Evolutionary conservation across 371 early-diverging fungal genomes (phyloP).

Genomic region (Mortierella sp.): DNA sequence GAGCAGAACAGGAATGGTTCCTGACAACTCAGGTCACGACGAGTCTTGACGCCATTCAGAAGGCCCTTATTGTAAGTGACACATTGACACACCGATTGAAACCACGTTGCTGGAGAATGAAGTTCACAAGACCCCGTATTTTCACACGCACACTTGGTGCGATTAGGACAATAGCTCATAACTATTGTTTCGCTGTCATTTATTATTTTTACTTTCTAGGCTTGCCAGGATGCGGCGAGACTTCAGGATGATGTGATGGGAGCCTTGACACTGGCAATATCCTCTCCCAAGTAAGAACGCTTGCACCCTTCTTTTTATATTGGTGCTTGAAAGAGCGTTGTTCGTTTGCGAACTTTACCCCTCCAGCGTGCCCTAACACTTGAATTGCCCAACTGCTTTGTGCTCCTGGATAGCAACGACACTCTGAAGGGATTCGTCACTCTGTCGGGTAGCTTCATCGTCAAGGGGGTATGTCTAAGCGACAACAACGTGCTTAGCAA

Average conservation of each 20-base stretch:
- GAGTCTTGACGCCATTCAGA: slow-evolving; percentile 38
- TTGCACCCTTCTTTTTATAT: background rate
- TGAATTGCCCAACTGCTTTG: background rate
- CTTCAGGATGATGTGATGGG: slow-evolving; percentile 55
- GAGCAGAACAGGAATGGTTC: slow-evolving; percentile 57
- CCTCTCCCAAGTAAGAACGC: slow-evolving; percentile 37
- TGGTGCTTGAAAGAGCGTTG: background rate
- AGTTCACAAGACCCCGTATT: background rate
- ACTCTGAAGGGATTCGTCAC: slow-evolving; percentile 54
- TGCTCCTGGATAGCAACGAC: slow-evolving; percentile 31
- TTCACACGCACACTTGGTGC: background rate
- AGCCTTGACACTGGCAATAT: slow-evolving; percentile 49
- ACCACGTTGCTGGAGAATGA: too few species aligned
- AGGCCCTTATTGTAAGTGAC: slow-evolving; percentile 35
- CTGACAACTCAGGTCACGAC: slow-evolving; percentile 47
- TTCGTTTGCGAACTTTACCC: background rate
- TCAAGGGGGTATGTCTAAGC: slow-evolving; percentile 48
- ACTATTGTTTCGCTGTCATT: background rate
- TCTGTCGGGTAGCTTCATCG: slow-evolving; percentile 47
- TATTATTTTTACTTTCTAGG: slow-evolving; percentile 15
- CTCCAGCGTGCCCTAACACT: background rate
- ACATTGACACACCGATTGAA: background rate
- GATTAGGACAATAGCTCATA: background rate
- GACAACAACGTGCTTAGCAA: background rate
- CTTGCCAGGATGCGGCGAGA: slow-evolving; percentile 50